phyloP scores from a whole-genome alignment of 805 yeast species.

The Cyberlindnera nakhonratchasimensis region DNA sequence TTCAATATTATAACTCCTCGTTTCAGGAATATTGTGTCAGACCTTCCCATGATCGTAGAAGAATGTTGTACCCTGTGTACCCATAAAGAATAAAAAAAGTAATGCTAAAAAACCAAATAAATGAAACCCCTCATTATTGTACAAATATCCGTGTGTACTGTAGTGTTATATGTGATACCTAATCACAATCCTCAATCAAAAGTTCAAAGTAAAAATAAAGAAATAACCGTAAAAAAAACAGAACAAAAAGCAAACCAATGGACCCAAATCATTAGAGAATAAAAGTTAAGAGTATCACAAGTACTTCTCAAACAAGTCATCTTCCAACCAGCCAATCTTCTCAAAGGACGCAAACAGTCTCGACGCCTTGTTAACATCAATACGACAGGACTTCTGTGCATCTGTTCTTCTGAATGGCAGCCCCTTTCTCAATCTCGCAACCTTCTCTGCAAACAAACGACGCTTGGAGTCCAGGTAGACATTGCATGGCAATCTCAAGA shows the following conservation, averaged over 20 bases:
- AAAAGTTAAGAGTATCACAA: slow-evolving; percentile 24
- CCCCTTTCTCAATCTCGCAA: slow-evolving; percentile 66
- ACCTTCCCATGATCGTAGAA: too few species aligned
- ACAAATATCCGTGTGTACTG: not conserved
- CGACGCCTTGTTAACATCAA: slow-evolving; percentile 95
- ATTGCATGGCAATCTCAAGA: slow-evolving; percentile 83
- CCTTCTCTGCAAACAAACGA: slow-evolving; percentile 86
- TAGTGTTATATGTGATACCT: slow-evolving; percentile 1
- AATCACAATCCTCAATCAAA: not conserved
- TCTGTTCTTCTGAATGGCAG: slow-evolving; percentile 94
- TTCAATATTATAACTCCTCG: too few species aligned
- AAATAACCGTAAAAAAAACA: not conserved
- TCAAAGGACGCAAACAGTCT: slow-evolving; percentile 90
- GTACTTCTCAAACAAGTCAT: slow-evolving; percentile 56
- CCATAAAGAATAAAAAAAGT: too few species aligned
- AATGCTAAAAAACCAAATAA: too few species aligned
- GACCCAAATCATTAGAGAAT: not conserved
- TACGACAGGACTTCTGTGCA: slow-evolving; percentile 96
- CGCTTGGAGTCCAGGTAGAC: slow-evolving; percentile 80
- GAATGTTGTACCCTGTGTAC: too few species aligned
- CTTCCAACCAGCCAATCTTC: slow-evolving; percentile 93
- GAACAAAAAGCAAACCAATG: not conserved
- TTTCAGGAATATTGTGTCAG: too few species aligned
- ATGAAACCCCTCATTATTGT: not conserved
- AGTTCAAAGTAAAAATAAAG: not conserved